phyloP scores from a whole-genome alignment of 2,329 filamentous ascomycete species.

The Seiridium unicorne region DNA sequence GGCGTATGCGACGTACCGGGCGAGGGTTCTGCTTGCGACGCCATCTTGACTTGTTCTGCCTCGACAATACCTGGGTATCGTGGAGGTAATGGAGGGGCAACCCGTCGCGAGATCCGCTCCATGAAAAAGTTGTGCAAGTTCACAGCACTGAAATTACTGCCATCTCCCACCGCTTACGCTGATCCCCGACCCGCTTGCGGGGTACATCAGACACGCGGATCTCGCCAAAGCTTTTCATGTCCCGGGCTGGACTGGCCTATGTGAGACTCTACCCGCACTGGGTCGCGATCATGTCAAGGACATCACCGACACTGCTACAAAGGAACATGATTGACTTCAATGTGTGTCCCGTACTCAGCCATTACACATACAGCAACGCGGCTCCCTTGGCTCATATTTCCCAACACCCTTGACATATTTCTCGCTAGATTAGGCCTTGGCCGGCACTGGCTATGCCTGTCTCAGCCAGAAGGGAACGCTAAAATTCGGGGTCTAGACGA shows the following conservation, averaged over 20 bases:
- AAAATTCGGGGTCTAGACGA: not conserved
- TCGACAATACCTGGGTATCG: not conserved
- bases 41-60: conserved; percentile 11
- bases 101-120: not conserved
- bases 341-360: too few relatives aligned
- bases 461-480: not conserved
- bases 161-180: not conserved
- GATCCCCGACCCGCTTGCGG: not conserved
- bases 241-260: too few relatives aligned
- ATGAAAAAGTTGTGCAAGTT: not conserved
- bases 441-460: not conserved
- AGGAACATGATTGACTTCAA: too few relatives aligned
- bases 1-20: conserved; percentile 13
- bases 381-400: too few relatives aligned
- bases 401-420: too few relatives aligned
- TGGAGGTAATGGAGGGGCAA: conserved; percentile 3
- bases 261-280: too few relatives aligned
- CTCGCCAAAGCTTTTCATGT: too few relatives aligned
- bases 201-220: too few relatives aligned
- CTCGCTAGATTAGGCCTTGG: too few relatives aligned
- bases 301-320: too few relatives aligned
- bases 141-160: not conserved
- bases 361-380: too few relatives aligned
- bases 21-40: conserved; percentile 15
- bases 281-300: too few relatives aligned